Evolutionary conservation across 768 basidiomycete genomes (phyloP), one percentile per base, ranked within the genome.

Genomic region (Podaxis rugospora): DNA sequence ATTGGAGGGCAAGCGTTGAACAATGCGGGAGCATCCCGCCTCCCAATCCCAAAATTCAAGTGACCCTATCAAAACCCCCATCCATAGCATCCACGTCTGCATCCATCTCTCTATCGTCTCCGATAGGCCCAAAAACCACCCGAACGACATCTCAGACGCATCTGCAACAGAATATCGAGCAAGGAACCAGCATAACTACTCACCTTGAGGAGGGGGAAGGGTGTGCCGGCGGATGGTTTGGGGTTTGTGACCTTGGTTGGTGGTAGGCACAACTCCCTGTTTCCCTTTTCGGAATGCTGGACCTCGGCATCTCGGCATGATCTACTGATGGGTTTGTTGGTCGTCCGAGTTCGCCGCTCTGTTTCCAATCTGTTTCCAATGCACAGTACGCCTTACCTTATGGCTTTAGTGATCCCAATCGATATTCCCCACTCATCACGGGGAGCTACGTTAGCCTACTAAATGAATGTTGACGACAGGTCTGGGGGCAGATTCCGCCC

Each of bases 171-270:
- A 14, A 42, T n/a, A 46, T 11, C 36, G 14, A 32, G 13, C 59
- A 59, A 46, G 60, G 65, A 63, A 50, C 28, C 18, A 16, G 35
- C 49, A 63, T 11, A 63, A 21, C 27, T 28, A 52, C 69, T 71
- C 67, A 72, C 71, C 70, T 71, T 69, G 69, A 70, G 63, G 65
- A 62, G 25, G 52, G 59, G 36, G 28, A 49, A 47, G 40, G 51
- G 39, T 46, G 18, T 53, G 59, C 42, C 44, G 56, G 25, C 56
- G 39, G 54, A 42, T 49, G 16, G 46, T 50, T 49, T 18, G 21
- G 36, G 40, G 18, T 23, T 54, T 23, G n/a, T 37, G 37, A 16
- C 50, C 32, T n/a, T 32, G 35, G 32, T 53, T 14, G 57, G 47
- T 10, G 53, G 21, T 55, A 35, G 50, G 35, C n/a, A 28, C 44